phyloP scores from a whole-genome alignment of 345 rosid genomes.

The Lepidium aucheri region DNA sequence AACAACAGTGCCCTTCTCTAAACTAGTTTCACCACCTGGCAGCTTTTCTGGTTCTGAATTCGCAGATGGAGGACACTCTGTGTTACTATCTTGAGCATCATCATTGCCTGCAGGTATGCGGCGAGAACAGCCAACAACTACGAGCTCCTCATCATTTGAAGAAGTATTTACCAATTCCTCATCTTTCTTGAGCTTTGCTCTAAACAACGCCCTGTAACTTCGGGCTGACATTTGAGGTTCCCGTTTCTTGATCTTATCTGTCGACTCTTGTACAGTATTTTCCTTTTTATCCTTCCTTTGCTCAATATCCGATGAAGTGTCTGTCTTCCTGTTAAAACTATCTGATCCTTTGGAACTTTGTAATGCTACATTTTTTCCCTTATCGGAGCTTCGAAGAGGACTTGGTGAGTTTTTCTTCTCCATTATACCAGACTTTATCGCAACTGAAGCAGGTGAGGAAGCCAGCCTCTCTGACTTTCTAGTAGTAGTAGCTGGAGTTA shows the following conservation, averaged over 20 bases:
- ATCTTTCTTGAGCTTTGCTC: conserved; percentile 22
- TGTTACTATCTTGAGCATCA: conserved; percentile 24
- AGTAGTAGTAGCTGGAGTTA: conserved; percentile 26
- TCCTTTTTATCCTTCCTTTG: conserved; percentile 28
- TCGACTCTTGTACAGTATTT: conserved; percentile 31
- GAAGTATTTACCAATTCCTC: conserved; percentile 16
- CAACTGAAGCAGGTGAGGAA: conserved; percentile 28
- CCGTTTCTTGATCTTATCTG: conserved; percentile 30
- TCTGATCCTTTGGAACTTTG: conserved; percentile 36
- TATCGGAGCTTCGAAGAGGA: conserved; percentile 50
- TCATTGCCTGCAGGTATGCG: conserved; percentile 19
- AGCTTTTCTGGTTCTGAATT: not conserved
- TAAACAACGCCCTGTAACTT: conserved; percentile 38
- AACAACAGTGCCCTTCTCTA: conserved; percentile 1
- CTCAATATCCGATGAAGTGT: conserved; percentile 14
- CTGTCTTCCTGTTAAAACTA: conserved; percentile 25
- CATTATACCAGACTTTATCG: conserved; percentile 28
- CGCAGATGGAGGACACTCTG: not conserved
- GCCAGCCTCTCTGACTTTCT: conserved; percentile 52
- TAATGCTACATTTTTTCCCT: conserved; percentile 38
- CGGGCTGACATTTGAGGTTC: conserved; percentile 29
- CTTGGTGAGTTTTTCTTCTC: conserved; percentile 32
- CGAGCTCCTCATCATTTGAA: conserved; percentile 18
- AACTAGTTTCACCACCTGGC: not conserved
- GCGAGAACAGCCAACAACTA: conserved; percentile 20